Base-by-base conservation (phyloP, 306 rosid genomes). In the Vigna unguiculata region DNA sequence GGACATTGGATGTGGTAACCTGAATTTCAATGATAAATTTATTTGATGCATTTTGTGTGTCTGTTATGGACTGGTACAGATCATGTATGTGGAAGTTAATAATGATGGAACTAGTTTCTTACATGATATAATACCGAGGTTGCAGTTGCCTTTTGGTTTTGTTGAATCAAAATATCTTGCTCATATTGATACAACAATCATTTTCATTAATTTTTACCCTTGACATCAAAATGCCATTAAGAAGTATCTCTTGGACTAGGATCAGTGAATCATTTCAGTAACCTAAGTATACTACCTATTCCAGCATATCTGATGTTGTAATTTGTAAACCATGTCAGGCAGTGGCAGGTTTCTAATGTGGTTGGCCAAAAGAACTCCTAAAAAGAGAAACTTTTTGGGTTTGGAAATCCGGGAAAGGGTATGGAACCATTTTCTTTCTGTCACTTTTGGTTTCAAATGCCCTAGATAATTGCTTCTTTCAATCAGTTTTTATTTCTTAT, bases 1-100 rank as follows among this genome's bases (percentile, higher is more conserved):
- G 45, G 97, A 94, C 84, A 84, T 94, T 81, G 98, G 98, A 86
- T 86, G 96, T 74, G 98, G 98, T 90, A 87, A 81, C 57, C 70
- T 52, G 34, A 72, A 21, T 75, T 19, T 67, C 49, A 10, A 17
- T 65, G 48, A 57, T 57, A 55, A 74, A 75, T 71, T 34, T 78
- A 30, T 51, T 40, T 41, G 41, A 14, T 30, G 59, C 76, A 36
- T 75, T 21, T 20, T 38, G 71, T 69, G 58, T 74, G 66, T 17
- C 52, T 40, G 69, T 21, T 64, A 24, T 25, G 69, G 57, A 64
- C 30, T 22, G 45, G 20, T 19, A 36, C 43, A 45, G 53, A 49
- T 43, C 61, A n/a, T 71, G 47, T 75, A 17, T 48, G 5, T 52
- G 74, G 53, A 69, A 79, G 51, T 83, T 28, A 28, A 25, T 54